phyloP scores from a whole-genome alignment of 768 basidiomycete species.

The Galerina sulciceps region DNA sequence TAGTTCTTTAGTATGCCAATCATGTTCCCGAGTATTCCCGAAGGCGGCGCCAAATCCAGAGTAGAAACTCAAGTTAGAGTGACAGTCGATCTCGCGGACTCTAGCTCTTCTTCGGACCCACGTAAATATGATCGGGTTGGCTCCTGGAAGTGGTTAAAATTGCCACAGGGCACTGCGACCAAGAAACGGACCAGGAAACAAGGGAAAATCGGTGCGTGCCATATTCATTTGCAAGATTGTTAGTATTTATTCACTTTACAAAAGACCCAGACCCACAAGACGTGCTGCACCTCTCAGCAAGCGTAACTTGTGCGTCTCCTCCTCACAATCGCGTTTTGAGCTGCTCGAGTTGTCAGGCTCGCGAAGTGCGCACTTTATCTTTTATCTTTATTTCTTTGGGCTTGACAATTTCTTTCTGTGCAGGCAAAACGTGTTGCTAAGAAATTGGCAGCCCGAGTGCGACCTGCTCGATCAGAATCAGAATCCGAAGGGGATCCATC shows the following conservation, averaged over 20 bases:
- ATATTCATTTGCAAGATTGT: background rate
- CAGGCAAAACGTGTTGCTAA: slow-evolving; percentile 89
- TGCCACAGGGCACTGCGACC: slow-evolving; percentile 82
- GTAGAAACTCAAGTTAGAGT: slow-evolving; percentile 96
- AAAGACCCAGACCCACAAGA: slow-evolving; percentile 72
- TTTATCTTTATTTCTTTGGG: background rate
- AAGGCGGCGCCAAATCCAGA: slow-evolving; percentile 83
- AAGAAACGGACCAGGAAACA: slow-evolving; percentile 86
- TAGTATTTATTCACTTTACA: slow-evolving; percentile 10
- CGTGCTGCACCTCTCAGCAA: slow-evolving; percentile 71
- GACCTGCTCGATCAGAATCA: slow-evolving; percentile 77
- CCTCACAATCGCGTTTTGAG: slow-evolving; percentile 79
- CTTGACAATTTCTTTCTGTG: slow-evolving; percentile 15
- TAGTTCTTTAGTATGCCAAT: slow-evolving; percentile 65
- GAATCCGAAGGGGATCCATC: slow-evolving; percentile 62
- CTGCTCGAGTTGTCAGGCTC: slow-evolving; percentile 86
- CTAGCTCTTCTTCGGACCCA: slow-evolving; percentile 63
- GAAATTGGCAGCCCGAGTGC: slow-evolving; percentile 83
- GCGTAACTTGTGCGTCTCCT: slow-evolving; percentile 80
- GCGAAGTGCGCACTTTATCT: slow-evolving; percentile 61
- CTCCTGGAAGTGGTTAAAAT: slow-evolving; percentile 87
- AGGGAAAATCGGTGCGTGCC: slow-evolving; percentile 70
- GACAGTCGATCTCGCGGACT: slow-evolving; percentile 76
- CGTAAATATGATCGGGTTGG: slow-evolving; percentile 79
- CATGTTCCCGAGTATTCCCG: slow-evolving; percentile 82